A percentile compares a stretch with the other conserved stretches of the same genome.
These are phyloP conservation scores for Pseudodiploospora longispora DNA, from an alignment of 2,329 filamentous ascomycete genomes.

Conservation along the genomic window DNA sequence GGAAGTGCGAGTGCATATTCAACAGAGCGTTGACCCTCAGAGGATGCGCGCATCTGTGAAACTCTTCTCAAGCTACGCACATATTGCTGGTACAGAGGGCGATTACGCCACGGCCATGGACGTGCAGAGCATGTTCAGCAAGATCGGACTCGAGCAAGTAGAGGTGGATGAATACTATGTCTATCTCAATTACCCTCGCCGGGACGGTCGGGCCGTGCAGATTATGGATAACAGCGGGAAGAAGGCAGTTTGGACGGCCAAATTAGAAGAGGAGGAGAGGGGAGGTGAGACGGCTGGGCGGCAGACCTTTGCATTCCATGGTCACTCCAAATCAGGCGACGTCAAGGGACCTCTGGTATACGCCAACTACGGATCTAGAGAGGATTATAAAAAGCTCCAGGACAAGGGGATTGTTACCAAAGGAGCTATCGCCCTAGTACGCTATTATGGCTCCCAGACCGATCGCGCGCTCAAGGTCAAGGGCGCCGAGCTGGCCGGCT, in stretches of 20 bases:
- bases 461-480: conserved; percentile 79
- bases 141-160: conserved; percentile 67
- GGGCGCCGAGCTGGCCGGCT: conserved; percentile 79
- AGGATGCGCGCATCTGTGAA: conserved; percentile 64
- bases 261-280: conserved; percentile 68
- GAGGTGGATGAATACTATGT: conserved; percentile 72
- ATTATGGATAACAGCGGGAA: conserved; percentile 62
- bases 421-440: conserved; percentile 76
- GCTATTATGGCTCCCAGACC: conserved; percentile 66
- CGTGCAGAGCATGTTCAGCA: conserved; percentile 68
- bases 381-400: conserved; percentile 69
- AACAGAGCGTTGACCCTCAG: conserved; percentile 61
- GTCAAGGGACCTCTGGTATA: conserved; percentile 83
- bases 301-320: conserved; percentile 78
- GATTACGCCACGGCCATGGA: conserved; percentile 81
- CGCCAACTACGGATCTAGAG: conserved; percentile 79
- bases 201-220: conserved; percentile 69
- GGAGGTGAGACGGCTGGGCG: conserved; percentile 54
- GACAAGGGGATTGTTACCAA: conserved; percentile 65
- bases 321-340: conserved; percentile 77
- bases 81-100: conserved; percentile 90
- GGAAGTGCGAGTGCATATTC: conserved; percentile 66
- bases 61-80: conserved; percentile 76
- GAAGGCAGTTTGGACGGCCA: conserved; percentile 65
- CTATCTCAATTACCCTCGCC: conserved; percentile 84